A percentile compares a stretch with the other conserved stretches of the same genome.
Conservation (phyloP, 176 grass and related monocot genomes). For the Olyra latifolia region DNA sequence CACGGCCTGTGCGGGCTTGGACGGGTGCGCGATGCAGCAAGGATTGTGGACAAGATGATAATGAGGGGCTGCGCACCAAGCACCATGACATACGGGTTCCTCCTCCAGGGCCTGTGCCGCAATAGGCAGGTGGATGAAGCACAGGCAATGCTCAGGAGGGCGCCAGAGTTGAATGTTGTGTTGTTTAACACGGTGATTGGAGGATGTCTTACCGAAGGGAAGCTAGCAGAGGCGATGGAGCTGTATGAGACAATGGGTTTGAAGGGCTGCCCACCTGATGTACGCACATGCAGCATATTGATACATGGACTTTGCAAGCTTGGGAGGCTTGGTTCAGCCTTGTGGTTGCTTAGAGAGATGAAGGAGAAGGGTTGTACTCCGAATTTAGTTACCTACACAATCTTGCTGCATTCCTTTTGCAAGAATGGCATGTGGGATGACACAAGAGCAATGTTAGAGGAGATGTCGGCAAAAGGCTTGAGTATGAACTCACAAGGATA, state of each 20-base stretch:
- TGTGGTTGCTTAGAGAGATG: slow-evolving; percentile 68
- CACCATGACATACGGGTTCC: slow-evolving; percentile 64
- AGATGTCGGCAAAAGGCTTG: slow-evolving; percentile 66
- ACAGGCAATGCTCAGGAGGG: slow-evolving; percentile 43
- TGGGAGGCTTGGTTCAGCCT: slow-evolving; percentile 61
- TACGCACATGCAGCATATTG: slow-evolving; percentile 72
- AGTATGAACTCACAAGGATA: slow-evolving; percentile 65
- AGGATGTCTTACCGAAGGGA: slow-evolving; percentile 54
- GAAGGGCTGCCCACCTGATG: slow-evolving; percentile 59
- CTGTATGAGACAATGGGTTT: slow-evolving; percentile 62
- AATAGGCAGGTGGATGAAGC: slow-evolving; percentile 62
- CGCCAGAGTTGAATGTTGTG: slow-evolving; percentile 61
- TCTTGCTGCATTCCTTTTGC: slow-evolving; percentile 70
- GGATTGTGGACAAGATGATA: slow-evolving; percentile 83
- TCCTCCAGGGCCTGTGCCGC: slow-evolving; percentile 66
- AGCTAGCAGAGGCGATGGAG: slow-evolving; percentile 56
- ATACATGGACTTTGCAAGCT: slow-evolving; percentile 75
- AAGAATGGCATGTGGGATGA: slow-evolving; percentile 73
- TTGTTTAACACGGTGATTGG: slow-evolving; percentile 86
- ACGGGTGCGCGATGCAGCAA: slow-evolving; percentile 50
- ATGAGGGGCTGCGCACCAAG: slow-evolving; percentile 51
- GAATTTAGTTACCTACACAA: slow-evolving; percentile 65
- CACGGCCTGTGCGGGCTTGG: slow-evolving; percentile 55
- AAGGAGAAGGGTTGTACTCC: slow-evolving; percentile 52
- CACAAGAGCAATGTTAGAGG: slow-evolving; percentile 45